Percentiles rank a stretch among this genome's conserved stretches.
Evolutionary conservation across 768 basidiomycete genomes (phyloP).

Genomic region (Suillus variegatus): DNA sequence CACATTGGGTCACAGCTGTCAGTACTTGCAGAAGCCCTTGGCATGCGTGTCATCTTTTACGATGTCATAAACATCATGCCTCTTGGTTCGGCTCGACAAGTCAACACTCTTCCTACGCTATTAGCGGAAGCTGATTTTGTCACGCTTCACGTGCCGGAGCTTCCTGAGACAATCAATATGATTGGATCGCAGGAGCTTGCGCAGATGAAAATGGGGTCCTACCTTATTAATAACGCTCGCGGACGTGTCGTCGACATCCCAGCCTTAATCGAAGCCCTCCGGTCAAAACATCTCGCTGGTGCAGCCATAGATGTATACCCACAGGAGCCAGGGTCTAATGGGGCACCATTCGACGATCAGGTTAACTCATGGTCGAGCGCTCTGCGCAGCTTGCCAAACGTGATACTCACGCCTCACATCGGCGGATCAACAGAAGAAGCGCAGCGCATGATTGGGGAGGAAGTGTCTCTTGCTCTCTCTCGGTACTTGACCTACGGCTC

Average conservation of each 20-base stretch:
- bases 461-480: constrained; percentile 81
- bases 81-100: constrained; percentile 88
- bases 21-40: constrained; percentile 94
- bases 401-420: constrained; percentile 98
- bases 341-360: constrained; percentile 84
- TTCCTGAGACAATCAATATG: constrained; percentile 95
- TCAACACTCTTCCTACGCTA: constrained; percentile 75
- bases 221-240: constrained; percentile 97
- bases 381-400: constrained; percentile 78
- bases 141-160: constrained; percentile 94
- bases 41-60: constrained; percentile 93
- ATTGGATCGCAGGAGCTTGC: constrained; percentile 75
- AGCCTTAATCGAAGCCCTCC: constrained; percentile 77
- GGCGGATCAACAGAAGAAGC: constrained; percentile 99
- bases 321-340: constrained; percentile 89
- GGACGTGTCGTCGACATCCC: constrained; percentile 95
- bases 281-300: constrained; percentile 86
- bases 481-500: constrained; percentile 94
- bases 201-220: constrained; percentile 94
- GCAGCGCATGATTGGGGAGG: constrained; percentile 94
- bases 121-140: constrained; percentile 88
- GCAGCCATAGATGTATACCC: constrained; percentile 95
- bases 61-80: constrained; percentile 98
- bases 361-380: constrained; percentile 83
- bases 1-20: constrained; percentile 98